Conservation (phyloP, 2,329 filamentous ascomycete species). For the Xylaria sp. region DNA sequence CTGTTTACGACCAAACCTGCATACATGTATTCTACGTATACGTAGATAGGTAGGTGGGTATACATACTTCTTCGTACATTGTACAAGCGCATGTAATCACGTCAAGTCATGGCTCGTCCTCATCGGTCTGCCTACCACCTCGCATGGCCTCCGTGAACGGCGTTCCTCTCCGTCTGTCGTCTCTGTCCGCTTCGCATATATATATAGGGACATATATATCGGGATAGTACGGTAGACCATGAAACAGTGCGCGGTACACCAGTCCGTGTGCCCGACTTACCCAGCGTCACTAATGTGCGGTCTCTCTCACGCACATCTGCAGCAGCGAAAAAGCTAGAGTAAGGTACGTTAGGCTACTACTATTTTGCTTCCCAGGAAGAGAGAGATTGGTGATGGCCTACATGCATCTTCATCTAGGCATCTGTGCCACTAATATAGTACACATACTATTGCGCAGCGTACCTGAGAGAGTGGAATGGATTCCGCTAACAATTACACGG, state of each 20-base stretch:
- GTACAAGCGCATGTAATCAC: constrained; percentile 25
- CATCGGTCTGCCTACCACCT: constrained; percentile 13
- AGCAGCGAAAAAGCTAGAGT: background rate
- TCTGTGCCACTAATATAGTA: background rate
- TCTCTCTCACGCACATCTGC: background rate
- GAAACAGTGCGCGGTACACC: background rate
- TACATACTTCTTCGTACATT: background rate
- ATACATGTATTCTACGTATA: background rate
- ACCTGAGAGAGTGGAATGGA: background rate
- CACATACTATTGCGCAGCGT: background rate
- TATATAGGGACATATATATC: background rate
- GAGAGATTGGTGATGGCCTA: background rate
- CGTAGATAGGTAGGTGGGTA: background rate
- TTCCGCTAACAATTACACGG: background rate
- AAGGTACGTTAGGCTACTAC: constrained; percentile 1
- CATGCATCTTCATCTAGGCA: background rate
- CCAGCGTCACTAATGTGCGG: background rate
- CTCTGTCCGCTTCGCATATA: constrained; percentile 4
- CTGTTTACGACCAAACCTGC: constrained; percentile 24
- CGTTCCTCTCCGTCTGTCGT: constrained; percentile 5
- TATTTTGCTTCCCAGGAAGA: background rate
- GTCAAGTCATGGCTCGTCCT: constrained; percentile 25
- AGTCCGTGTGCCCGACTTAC: background rate
- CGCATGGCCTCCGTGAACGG: constrained; percentile 2
- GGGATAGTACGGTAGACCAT: background rate